phyloP scores from a whole-genome alignment of 1,284 basidiomycete species.

The Papiliotrema flavescens region DNA sequence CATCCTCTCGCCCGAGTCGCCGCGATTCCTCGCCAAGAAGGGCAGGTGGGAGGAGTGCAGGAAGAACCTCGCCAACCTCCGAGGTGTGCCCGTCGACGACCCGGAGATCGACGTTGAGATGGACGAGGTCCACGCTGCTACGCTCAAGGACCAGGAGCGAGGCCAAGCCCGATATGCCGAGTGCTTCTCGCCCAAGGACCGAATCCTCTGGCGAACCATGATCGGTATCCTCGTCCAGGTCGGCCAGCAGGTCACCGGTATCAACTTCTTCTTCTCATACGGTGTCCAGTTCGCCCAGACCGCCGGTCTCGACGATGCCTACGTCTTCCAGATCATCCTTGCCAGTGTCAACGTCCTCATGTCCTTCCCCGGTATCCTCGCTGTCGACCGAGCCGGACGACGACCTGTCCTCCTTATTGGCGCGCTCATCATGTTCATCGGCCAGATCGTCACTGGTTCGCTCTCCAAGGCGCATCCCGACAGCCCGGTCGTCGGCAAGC shows the following conservation, averaged over 20 bases:
- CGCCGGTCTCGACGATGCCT: slow-evolving; percentile 47
- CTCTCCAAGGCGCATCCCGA: slow-evolving; percentile 39
- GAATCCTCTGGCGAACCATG: slow-evolving; percentile 48
- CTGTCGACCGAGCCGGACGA: slow-evolving; percentile 51
- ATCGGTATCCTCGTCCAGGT: slow-evolving; percentile 45
- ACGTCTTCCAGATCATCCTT: slow-evolving; percentile 52
- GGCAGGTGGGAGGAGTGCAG: slow-evolving; percentile 46
- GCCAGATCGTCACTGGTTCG: slow-evolving; percentile 52
- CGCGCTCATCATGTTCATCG: slow-evolving; percentile 49
- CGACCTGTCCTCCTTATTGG: slow-evolving; percentile 52
- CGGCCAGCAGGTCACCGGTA: slow-evolving; percentile 49
- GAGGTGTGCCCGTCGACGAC: slow-evolving; percentile 43
- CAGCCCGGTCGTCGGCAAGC: slow-evolving; percentile 45
- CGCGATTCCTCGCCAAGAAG: slow-evolving; percentile 48
- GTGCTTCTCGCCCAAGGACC: slow-evolving; percentile 49
- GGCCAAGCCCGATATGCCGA: slow-evolving; percentile 44
- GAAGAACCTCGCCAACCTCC: slow-evolving; percentile 47
- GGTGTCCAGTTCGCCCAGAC: slow-evolving; percentile 46
- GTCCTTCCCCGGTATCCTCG: slow-evolving; percentile 46
- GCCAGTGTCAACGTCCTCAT: slow-evolving; percentile 48
- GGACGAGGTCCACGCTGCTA: slow-evolving; percentile 40
- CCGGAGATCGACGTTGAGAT: slow-evolving; percentile 44
- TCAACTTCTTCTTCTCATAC: slow-evolving; percentile 47
- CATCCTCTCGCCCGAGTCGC: slow-evolving; percentile 49
- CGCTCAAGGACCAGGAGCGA: slow-evolving; percentile 39